phyloP scores from a whole-genome alignment of 306 rosid genomes.

The Trifolium pratense region DNA sequence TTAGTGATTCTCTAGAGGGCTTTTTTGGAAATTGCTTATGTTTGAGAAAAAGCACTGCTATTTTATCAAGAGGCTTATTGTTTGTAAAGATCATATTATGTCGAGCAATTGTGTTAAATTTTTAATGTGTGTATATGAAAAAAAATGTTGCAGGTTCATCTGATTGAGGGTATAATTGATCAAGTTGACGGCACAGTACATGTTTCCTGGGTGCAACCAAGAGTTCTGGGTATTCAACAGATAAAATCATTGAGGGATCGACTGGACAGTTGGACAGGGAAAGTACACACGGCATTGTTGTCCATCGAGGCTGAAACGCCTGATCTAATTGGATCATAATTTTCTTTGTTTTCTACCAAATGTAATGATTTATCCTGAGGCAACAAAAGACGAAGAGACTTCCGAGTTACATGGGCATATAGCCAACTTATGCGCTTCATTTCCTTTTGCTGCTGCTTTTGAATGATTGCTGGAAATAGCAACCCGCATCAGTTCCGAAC shows the following conservation, averaged over 20 bases:
- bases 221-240: constrained; percentile 92
- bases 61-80: constrained; percentile 3
- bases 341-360: constrained; percentile 48
- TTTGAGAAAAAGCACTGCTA: not conserved
- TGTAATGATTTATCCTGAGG: constrained; percentile 61
- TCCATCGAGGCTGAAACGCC: constrained; percentile 99
- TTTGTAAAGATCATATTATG: not conserved
- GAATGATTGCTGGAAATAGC: constrained; percentile 61
- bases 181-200: constrained; percentile 95
- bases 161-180: constrained; percentile 96
- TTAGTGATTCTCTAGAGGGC: not conserved
- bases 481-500: constrained; percentile 52
- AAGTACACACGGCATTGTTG: constrained; percentile 82
- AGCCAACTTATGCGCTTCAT: constrained; percentile 55
- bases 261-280: constrained; percentile 80
- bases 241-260: constrained; percentile 85
- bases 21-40: constrained; percentile 11
- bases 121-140: constrained; percentile 9
- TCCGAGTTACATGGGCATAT: constrained; percentile 49
- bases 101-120: not conserved
- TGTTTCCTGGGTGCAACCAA: constrained; percentile 99
- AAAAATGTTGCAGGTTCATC: constrained; percentile 74
- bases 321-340: constrained; percentile 85
- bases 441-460: constrained; percentile 53
- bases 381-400: constrained; percentile 46